Conservation (phyloP, 768 basidiomycete genomes). For the Roridomyces roridus region DNA sequence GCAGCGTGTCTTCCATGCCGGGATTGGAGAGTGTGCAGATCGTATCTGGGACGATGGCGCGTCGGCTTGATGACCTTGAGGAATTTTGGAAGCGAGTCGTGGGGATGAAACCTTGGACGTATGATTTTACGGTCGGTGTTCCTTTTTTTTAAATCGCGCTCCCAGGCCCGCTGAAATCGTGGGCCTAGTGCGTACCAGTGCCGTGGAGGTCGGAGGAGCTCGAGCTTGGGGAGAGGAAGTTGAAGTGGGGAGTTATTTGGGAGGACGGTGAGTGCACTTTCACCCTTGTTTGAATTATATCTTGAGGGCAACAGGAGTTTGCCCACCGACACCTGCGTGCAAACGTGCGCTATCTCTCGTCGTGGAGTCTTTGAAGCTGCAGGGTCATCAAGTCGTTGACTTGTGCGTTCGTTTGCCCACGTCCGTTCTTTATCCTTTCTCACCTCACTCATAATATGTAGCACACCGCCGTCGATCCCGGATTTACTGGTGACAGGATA, state of each 20-base stretch:
- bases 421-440: background rate
- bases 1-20: slow-evolving; percentile 49
- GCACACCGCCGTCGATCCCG: slow-evolving; percentile 52
- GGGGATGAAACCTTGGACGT: slow-evolving; percentile 67
- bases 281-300: background rate
- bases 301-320: slow-evolving; percentile 47
- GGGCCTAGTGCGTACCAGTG: slow-evolving; percentile 58
- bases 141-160: too few species aligned
- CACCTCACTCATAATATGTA: slow-evolving; percentile 21
- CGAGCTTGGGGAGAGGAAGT: slow-evolving; percentile 52
- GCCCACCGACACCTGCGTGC: slow-evolving; percentile 70
- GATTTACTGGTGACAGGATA: slow-evolving; percentile 59
- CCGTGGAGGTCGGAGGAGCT: slow-evolving; percentile 56
- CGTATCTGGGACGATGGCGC: slow-evolving; percentile 65
- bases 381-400: slow-evolving; percentile 69
- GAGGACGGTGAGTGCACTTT: slow-evolving; percentile 55
- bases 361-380: slow-evolving; percentile 54
- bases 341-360: slow-evolving; percentile 59
- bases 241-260: slow-evolving; percentile 71
- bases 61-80: slow-evolving; percentile 64
- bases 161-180: too few species aligned
- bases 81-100: slow-evolving; percentile 72
- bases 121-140: slow-evolving; percentile 60
- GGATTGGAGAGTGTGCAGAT: slow-evolving; percentile 65
- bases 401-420: slow-evolving; percentile 50